These are phyloP conservation scores for Ophidiomyces ophidiicola DNA, from an alignment of 2,329 filamentous ascomycete genomes.

Conservation along the genomic window DNA sequence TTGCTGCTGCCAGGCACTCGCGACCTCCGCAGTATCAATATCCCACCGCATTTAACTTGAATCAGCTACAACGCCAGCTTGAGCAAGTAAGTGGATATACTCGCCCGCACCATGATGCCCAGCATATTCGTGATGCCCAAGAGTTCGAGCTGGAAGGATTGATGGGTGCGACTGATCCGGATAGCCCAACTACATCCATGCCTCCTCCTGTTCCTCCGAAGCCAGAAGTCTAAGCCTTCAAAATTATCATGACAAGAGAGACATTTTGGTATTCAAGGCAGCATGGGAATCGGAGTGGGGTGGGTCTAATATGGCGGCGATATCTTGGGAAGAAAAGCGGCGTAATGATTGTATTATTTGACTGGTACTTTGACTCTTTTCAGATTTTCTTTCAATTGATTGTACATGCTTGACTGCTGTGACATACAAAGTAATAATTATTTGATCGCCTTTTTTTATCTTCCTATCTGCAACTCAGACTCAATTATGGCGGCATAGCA, in stretches of 20 bases:
- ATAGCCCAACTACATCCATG: conserved; percentile 13
- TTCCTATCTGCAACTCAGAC: no score
- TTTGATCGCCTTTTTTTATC: no score
- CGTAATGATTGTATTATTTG: no score
- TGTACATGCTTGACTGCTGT: no score
- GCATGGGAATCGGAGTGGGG: background rate
- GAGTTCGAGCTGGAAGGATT: conserved; percentile 89
- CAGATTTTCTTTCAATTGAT: no score
- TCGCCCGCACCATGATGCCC: conserved; percentile 27
- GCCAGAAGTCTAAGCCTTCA: conserved; percentile 1
- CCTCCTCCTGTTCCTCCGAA: conserved; percentile 8
- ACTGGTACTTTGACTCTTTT: no score
- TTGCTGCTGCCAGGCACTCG: conserved; percentile 6
- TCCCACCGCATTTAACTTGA: conserved; percentile 6
- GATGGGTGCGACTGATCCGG: conserved; percentile 30
- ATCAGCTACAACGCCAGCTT: background rate
- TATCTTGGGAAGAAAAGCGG: no score
- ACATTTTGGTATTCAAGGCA: background rate
- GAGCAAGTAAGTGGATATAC: conserved; percentile 34
- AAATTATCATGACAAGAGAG: conserved; percentile 14
- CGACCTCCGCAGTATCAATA: conserved; percentile 4
- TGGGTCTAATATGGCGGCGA: no score
- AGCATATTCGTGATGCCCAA: conserved; percentile 63
- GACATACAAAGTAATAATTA: no score
- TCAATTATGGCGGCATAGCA: no score